Percentiles rank a stretch among this genome's conserved stretches.
phyloP scores from a whole-genome alignment of 2,329 filamentous ascomycete species.

The Fusarium hostae region DNA sequence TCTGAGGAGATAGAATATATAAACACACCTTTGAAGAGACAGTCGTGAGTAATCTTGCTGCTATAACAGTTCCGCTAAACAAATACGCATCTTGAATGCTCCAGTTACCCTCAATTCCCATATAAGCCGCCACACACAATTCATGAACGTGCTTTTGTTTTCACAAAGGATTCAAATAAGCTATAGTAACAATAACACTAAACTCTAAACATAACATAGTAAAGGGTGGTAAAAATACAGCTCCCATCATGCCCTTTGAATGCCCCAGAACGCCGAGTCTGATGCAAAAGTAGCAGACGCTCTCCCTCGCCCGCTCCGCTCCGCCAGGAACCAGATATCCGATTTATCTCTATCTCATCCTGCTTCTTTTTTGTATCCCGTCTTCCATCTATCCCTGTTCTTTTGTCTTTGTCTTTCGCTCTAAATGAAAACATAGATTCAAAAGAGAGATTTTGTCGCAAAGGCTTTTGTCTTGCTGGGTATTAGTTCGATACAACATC shows the following conservation, averaged over 20 bases:
- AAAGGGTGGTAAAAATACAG: slow-evolving; percentile 32
- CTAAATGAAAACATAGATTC: slow-evolving; percentile 25
- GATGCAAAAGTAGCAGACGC: slow-evolving; percentile 45
- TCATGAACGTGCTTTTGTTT: slow-evolving; percentile 16
- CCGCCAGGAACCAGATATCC: slow-evolving; percentile 33
- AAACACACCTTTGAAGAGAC: too few species aligned
- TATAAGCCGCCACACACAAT: not conserved
- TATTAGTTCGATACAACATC: not conserved
- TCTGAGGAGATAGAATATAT: not conserved
- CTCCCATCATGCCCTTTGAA: slow-evolving; percentile 45
- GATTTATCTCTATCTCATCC: slow-evolving; percentile 19
- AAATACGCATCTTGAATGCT: not conserved
- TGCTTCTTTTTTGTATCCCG: slow-evolving; percentile 18
- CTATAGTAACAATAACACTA: slow-evolving; percentile 23
- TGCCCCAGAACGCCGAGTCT: slow-evolving; percentile 47
- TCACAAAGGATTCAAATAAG: slow-evolving; percentile 21
- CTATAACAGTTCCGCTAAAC: not conserved
- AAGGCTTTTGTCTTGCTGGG: not conserved
- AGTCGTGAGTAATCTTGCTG: not conserved
- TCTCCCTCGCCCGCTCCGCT: slow-evolving; percentile 31
- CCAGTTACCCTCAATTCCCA: not conserved
- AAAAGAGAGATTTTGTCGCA: slow-evolving; percentile 4
- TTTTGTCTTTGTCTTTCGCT: slow-evolving; percentile 22
- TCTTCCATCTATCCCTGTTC: slow-evolving; percentile 18
- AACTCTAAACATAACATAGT: slow-evolving; percentile 20